Percentiles rank a stretch among this genome's conserved stretches.
Evolutionary conservation across 2,329 filamentous ascomycete genomes (phyloP).

Genomic region (Gremmenia infestans): DNA sequence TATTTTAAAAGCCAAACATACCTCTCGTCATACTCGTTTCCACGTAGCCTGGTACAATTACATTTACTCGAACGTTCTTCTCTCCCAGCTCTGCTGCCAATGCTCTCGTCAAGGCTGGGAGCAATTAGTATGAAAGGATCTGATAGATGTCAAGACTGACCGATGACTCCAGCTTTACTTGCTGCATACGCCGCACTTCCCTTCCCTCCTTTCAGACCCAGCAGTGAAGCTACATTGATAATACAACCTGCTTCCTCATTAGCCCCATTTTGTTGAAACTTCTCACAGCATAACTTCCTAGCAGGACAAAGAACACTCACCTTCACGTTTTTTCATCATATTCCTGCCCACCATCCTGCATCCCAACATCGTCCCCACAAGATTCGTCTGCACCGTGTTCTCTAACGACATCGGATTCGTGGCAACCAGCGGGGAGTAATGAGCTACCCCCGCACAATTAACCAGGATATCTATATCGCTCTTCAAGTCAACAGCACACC

Average conservation of each 20-base stretch:
- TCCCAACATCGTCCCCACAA: slow-evolving; percentile 59
- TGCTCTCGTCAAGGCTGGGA: slow-evolving; percentile 60
- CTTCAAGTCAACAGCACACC: background rate
- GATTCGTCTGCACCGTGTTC: slow-evolving; percentile 62
- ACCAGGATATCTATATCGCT: slow-evolving; percentile 56
- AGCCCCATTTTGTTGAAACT: background rate
- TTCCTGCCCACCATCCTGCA: slow-evolving; percentile 48
- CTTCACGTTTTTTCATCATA: slow-evolving; percentile 40
- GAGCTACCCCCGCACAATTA: slow-evolving; percentile 73
- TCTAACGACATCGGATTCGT: slow-evolving; percentile 48
- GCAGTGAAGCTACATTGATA: slow-evolving; percentile 75
- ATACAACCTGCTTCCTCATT: slow-evolving; percentile 51
- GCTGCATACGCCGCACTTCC: slow-evolving; percentile 73
- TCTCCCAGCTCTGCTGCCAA: slow-evolving; percentile 58
- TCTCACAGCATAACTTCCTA: background rate
- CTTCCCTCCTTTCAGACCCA: slow-evolving; percentile 62
- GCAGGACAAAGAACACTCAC: slow-evolving; percentile 12
- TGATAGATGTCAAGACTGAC: slow-evolving; percentile 35
- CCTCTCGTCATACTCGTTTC: slow-evolving; percentile 73
- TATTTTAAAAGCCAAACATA: slow-evolving; percentile 34
- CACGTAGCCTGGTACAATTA: slow-evolving; percentile 78
- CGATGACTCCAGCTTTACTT: slow-evolving; percentile 74
- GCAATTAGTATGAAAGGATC: background rate
- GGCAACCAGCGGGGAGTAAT: slow-evolving; percentile 57
- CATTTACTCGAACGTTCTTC: slow-evolving; percentile 68